phyloP scores from a whole-genome alignment of 2,329 filamentous ascomycete species.

The Colletotrichum melonis region DNA sequence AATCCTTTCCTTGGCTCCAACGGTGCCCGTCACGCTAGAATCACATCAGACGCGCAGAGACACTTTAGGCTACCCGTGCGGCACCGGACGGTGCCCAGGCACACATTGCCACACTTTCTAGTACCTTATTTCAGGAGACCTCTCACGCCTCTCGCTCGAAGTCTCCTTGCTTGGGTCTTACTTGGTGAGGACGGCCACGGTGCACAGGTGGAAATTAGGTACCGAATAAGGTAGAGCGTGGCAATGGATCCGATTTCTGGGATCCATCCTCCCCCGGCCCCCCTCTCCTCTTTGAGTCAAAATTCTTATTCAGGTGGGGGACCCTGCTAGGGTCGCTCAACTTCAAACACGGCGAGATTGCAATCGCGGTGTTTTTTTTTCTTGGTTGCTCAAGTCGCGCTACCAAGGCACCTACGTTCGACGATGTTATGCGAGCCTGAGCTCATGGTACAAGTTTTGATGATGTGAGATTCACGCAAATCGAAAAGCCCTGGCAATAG shows the following conservation, averaged over 20 bases:
- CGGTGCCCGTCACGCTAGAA: neutral
- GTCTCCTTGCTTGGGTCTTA: too few species aligned
- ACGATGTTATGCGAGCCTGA: neutral
- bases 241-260: neutral
- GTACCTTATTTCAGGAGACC: too few species aligned
- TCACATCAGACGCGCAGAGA: neutral
- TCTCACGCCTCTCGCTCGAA: too few species aligned
- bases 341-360: slow-evolving; percentile 24
- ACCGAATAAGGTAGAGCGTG: slow-evolving; percentile 21
- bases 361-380: neutral
- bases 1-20: neutral
- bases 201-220: slow-evolving; percentile 26
- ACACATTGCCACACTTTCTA: neutral
- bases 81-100: neutral
- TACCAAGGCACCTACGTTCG: neutral
- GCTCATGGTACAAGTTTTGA: neutral
- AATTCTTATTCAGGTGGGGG: slow-evolving; percentile 1
- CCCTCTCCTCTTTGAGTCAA: slow-evolving; percentile 2
- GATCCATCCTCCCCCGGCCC: neutral
- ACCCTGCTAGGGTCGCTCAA: slow-evolving; percentile 9
- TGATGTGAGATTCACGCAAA: neutral
- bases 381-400: neutral
- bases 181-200: neutral
- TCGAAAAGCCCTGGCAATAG: neutral
- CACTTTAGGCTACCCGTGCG: neutral